phyloP scores from a whole-genome alignment of 805 yeast species.

The Ogataea methylovora region DNA sequence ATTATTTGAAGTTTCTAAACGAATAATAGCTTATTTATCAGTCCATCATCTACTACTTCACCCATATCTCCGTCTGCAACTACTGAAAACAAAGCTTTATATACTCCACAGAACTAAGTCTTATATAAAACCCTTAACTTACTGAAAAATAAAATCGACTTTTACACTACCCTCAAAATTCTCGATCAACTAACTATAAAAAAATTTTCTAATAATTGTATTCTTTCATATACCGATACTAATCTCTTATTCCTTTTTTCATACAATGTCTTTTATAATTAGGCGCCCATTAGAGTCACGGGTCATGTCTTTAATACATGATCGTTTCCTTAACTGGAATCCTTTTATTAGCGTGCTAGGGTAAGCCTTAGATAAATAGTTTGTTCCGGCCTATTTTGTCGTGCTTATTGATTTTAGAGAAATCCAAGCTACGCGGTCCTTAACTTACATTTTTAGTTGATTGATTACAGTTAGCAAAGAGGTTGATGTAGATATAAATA shows the following conservation, averaged over 20 bases:
- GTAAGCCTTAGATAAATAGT: conserved; percentile 74
- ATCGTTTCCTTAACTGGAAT: conserved; percentile 27
- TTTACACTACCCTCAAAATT: background rate
- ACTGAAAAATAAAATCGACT: conserved; percentile 21
- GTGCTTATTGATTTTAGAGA: conserved; percentile 33
- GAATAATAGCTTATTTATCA: too few relatives aligned
- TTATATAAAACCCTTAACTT: too few relatives aligned
- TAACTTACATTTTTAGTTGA: conserved; percentile 46
- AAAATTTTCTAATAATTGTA: background rate
- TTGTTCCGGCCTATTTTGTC: conserved; percentile 49
- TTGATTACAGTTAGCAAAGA: too few relatives aligned
- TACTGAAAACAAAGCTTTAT: too few relatives aligned
- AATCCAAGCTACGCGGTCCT: conserved; percentile 64
- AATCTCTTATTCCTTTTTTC: conserved; percentile 2
- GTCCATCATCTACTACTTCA: too few relatives aligned
- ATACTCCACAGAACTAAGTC: too few relatives aligned
- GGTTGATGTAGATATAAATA: too few relatives aligned
- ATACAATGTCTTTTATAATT: conserved; percentile 24
- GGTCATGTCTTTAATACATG: conserved; percentile 43
- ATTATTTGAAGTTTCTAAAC: too few relatives aligned
- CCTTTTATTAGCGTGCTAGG: conserved; percentile 73
- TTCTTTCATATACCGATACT: background rate
- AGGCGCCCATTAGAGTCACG: conserved; percentile 88
- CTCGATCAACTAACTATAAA: conserved; percentile 3
- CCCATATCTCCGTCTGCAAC: too few relatives aligned